Base-by-base conservation (phyloP, 495 filamentous ascomycete species). In the Hypoxylon cercidicola region DNA sequence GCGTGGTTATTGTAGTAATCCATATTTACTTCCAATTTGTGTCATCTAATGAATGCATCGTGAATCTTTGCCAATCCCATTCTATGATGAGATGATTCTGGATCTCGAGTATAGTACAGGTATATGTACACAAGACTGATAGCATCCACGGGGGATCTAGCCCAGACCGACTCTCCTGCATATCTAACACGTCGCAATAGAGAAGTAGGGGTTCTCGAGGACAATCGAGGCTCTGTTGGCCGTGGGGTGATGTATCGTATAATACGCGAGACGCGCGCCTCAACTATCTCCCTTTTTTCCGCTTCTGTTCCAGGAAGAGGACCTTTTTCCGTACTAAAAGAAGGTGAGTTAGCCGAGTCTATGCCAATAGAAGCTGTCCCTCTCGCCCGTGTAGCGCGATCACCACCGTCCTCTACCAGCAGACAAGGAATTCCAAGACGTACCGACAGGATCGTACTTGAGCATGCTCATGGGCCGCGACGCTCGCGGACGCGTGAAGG, bases 391-490 rank as follows among this genome's bases (percentile, higher is more conserved):
- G n/a, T 16, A 12, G 4, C 37, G 5, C 23, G 23, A 25, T 25
- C 5, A 5, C 23, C 5, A 16, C 16, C 13, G 12, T 40, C 37
- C n/a, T 15, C 13, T n/a, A 1, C 15, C 7, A 40, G 37, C 20
- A 15, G 10, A 12, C n/a, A n/a, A 25, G 13, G 10, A 20, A 11
- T 23, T 44, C 44, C 1, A 19, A 25, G 39, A 81, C 92, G 78
- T 91, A 90, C 96, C 91, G 70, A 99, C 91, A 58, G 96, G 96
- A 79, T 99, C 96, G 76, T 99, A 98, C 81, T 99, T 99, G 65
- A 98, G 83, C 93, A 98, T 96, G 79, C 90, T 94, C 77, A 98
- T 84, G 35, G 96, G 95, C 37, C 88, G 81, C 57, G 93, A 83
- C 20, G 83, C 81, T 49, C 96, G 89, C 13, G 93, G 93, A 28